Conservation (phyloP, 1,139 yeast species). For the Yamadazyma pseudoaaseri region DNA sequence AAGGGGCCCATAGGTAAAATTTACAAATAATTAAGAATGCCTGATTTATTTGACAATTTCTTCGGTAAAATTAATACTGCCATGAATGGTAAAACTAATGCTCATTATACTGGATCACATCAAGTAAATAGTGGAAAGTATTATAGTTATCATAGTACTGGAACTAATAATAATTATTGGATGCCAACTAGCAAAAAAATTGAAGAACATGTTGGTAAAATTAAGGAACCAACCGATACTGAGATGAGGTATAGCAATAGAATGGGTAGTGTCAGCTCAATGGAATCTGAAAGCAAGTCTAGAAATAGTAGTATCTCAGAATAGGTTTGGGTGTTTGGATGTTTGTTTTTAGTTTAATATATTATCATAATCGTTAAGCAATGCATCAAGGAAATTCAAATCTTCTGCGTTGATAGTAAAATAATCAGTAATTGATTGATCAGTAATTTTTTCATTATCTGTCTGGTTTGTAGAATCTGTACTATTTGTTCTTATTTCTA, state of each 20-base stretch:
- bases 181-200: slow-evolving; percentile 22
- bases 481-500: background rate
- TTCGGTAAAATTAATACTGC: slow-evolving; percentile 31
- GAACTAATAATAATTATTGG: slow-evolving; percentile 44
- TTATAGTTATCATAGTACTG: slow-evolving; percentile 35
- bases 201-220: slow-evolving; percentile 2
- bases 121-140: slow-evolving; percentile 41
- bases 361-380: slow-evolving; percentile 7
- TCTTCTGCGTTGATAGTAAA: slow-evolving; percentile 9
- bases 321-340: slow-evolving; percentile 5
- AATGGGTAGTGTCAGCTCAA: slow-evolving; percentile 22
- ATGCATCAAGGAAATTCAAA: slow-evolving; percentile 9
- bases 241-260: slow-evolving; percentile 15
- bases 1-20: too few relatives aligned
- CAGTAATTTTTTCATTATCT: background rate
- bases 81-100: slow-evolving; percentile 34
- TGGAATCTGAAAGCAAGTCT: slow-evolving; percentile 14
- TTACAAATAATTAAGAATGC: slow-evolving; percentile 33
- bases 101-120: slow-evolving; percentile 27
- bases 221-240: slow-evolving; percentile 3
- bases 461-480: background rate
- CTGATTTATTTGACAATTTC: slow-evolving; percentile 44
- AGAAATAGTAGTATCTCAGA: slow-evolving; percentile 12
- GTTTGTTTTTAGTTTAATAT: slow-evolving; percentile 5
- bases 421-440: background rate